Evolutionary conservation across 2,329 filamentous ascomycete genomes (phyloP).

Genomic region (Phialophora macrospora): DNA sequence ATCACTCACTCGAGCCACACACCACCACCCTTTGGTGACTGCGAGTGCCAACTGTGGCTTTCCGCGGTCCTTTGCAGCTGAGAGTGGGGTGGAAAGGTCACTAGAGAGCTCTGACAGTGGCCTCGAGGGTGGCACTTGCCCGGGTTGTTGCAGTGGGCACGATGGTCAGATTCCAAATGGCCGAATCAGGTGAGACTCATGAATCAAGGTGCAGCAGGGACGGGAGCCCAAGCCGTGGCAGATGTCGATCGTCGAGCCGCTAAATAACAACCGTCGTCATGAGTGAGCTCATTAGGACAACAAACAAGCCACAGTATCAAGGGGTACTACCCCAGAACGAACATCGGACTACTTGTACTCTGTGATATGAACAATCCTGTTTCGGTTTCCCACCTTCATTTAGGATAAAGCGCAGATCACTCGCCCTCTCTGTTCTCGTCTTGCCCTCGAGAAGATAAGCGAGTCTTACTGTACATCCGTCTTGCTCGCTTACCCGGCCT

Average conservation of each 20-base stretch:
- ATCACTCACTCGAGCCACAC: background rate
- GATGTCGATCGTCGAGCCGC: background rate
- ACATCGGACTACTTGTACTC: background rate
- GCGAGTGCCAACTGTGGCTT: background rate
- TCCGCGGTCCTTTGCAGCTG: background rate
- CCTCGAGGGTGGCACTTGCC: background rate
- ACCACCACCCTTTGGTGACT: background rate
- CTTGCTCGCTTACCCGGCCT: conserved; percentile 1
- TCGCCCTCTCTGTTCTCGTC: background rate
- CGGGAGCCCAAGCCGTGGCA: background rate
- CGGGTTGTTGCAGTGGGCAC: background rate
- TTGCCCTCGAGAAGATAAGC: conserved; percentile 2
- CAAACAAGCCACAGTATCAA: conserved; percentile 2
- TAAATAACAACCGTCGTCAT: conserved; percentile 15
- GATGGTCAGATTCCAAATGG: conserved; percentile 10
- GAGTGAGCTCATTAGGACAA: conserved; percentile 9
- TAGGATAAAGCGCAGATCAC: background rate
- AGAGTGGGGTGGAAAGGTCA: background rate
- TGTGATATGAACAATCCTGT: background rate
- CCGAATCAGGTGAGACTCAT: conserved; percentile 7
- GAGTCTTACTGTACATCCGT: conserved; percentile 1
- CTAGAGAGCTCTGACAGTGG: background rate
- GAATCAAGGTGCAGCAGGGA: background rate
- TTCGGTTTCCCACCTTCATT: background rate
- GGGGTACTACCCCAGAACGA: background rate